Conservation (phyloP, 2,329 filamentous ascomycete genomes). For the Fusarium sp. region DNA sequence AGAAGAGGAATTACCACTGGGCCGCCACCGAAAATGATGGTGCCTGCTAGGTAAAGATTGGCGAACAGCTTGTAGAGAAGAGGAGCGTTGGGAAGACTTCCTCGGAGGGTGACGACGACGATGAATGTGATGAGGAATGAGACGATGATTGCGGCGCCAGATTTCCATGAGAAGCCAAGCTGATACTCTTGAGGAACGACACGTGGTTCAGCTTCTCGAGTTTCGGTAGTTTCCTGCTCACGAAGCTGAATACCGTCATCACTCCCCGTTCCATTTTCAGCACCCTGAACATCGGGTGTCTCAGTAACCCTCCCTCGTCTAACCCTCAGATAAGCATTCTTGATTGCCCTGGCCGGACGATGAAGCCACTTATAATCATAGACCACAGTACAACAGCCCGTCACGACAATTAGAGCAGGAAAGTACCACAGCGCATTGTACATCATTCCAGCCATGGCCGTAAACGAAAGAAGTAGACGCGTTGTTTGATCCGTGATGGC, state of each 20-base stretch:
- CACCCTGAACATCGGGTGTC: accelerated
- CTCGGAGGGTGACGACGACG: conserved; percentile 64
- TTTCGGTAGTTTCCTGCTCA: accelerated
- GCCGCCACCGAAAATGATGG: conserved; percentile 73
- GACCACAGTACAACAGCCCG: not conserved
- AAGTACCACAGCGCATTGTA: conserved; percentile 84
- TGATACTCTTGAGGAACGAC: conserved; percentile 50
- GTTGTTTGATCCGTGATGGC: conserved; percentile 74
- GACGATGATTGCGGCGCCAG: conserved; percentile 56
- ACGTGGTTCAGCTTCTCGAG: conserved; percentile 20
- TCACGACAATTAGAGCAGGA: conserved; percentile 60
- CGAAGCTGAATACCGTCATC: not conserved
- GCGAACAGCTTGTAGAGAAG: conserved; percentile 72
- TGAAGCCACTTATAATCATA: conserved; percentile 54
- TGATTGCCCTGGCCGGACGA: conserved; percentile 20
- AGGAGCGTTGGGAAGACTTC: conserved; percentile 54
- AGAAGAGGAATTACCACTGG: conserved; percentile 74
- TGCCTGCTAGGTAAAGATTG: conserved; percentile 80
- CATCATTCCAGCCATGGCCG: conserved; percentile 72
- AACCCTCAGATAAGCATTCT: accelerated
- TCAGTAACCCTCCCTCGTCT: accelerated
- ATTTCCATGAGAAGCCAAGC: conserved; percentile 59
- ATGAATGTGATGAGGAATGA: conserved; percentile 69
- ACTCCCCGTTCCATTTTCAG: not conserved
- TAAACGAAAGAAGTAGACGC: conserved; percentile 71